Percentiles rank a stretch among this genome's conserved stretches.
Conservation (phyloP, 441 rosid species). For the Viola pubescens region DNA sequence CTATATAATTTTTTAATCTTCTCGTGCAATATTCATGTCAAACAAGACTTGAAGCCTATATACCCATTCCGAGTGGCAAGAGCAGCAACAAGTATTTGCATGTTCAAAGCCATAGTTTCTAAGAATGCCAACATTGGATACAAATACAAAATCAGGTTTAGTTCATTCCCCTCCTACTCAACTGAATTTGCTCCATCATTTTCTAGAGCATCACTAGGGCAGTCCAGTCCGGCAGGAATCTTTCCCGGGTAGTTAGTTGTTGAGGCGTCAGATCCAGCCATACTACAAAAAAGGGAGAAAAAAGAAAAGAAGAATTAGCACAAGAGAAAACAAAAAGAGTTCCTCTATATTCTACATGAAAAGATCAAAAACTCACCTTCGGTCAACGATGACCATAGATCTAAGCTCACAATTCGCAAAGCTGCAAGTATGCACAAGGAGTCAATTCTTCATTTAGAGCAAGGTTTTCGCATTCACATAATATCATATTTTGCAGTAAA, state of each 20-base stretch:
- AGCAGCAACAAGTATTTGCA: not conserved
- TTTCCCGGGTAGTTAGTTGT: conserved; percentile 72
- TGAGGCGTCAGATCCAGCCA: conserved; percentile 55
- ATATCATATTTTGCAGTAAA: not conserved
- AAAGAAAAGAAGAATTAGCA: conserved; percentile 3
- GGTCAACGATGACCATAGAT: conserved; percentile 77
- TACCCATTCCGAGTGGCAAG: not conserved
- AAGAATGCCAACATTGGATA: conserved; percentile 1
- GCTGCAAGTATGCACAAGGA: conserved; percentile 33
- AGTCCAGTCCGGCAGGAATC: conserved; percentile 57
- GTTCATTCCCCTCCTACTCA: conserved; percentile 2
- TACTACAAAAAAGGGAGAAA: conserved; percentile 30
- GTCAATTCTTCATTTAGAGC: conserved; percentile 13
- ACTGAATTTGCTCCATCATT: conserved; percentile 18
- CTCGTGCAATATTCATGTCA: too few relatives aligned
- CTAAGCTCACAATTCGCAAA: conserved; percentile 92
- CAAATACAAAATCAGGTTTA: conserved; percentile 1
- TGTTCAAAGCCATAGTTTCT: conserved; percentile 6
- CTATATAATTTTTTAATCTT: too few relatives aligned
- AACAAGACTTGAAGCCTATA: too few relatives aligned
- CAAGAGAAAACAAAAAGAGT: not conserved
- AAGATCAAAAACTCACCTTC: conserved; percentile 35
- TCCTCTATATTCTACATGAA: not conserved
- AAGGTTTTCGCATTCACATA: not conserved
- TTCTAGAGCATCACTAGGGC: conserved; percentile 36